Evolutionary conservation across 257 asterid species (phyloP).

Genomic region (Mentha longifolia): DNA sequence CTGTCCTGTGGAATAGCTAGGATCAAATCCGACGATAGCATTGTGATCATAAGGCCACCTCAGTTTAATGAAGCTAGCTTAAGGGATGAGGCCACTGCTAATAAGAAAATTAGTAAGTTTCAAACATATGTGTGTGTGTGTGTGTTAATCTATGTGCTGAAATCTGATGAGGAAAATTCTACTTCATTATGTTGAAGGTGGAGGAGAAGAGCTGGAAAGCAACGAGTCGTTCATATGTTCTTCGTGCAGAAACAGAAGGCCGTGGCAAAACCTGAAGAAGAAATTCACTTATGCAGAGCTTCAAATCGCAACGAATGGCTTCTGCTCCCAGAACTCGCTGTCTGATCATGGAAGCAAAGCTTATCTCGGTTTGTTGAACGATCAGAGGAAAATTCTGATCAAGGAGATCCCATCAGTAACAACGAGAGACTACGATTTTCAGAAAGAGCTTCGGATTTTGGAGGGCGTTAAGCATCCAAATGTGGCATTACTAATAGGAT

Average conservation of each 20-base stretch:
- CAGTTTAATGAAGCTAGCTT: slow-evolving; percentile 30
- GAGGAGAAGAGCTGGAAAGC: slow-evolving; percentile 38
- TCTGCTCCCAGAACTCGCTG: slow-evolving; percentile 37
- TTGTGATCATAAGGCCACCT: slow-evolving; percentile 41
- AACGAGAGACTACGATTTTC: slow-evolving; percentile 45
- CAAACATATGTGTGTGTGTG: neutral
- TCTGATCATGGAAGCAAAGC: slow-evolving; percentile 38
- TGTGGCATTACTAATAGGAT: slow-evolving; percentile 55
- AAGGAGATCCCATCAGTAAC: slow-evolving; percentile 53
- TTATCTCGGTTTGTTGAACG: slow-evolving; percentile 43
- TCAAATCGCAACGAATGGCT: slow-evolving; percentile 52
- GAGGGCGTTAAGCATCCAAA: slow-evolving; percentile 49
- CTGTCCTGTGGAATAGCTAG: slow-evolving; percentile 50
- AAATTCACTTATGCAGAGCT: slow-evolving; percentile 53
- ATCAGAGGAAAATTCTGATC: slow-evolving; percentile 45
- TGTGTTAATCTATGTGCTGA: neutral
- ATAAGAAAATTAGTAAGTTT: slow-evolving; percentile 36
- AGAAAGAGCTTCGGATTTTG: slow-evolving; percentile 44
- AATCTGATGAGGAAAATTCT: neutral
- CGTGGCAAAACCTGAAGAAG: slow-evolving; percentile 32
- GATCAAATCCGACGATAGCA: slow-evolving; percentile 40
- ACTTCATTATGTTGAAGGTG: neutral
- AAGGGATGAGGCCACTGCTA: slow-evolving; percentile 14
- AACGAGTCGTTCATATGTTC: slow-evolving; percentile 35
- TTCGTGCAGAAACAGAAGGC: slow-evolving; percentile 44